Evolutionary conservation across 169 alveolate genomes (phyloP).

Genomic region (Babesia bovis): DNA sequence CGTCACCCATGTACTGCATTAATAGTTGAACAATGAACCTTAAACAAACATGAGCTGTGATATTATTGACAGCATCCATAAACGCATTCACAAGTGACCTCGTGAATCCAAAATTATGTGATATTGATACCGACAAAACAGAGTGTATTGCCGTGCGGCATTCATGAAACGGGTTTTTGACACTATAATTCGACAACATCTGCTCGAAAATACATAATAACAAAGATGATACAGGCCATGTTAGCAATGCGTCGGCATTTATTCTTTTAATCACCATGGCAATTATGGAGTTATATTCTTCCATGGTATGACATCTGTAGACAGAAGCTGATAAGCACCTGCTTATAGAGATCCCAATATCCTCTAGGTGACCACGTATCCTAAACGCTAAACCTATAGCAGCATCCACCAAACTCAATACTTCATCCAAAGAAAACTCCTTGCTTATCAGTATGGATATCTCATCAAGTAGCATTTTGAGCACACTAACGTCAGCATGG

Average conservation of each 20-base stretch:
- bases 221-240: neutral
- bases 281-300: constrained; percentile 8
- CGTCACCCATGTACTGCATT: neutral
- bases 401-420: constrained; percentile 14
- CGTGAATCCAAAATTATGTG: constrained; percentile 7
- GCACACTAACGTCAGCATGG: neutral
- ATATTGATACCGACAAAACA: neutral
- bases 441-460: neutral
- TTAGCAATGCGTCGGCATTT: neutral
- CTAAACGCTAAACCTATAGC: constrained; percentile 2
- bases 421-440: constrained; percentile 22
- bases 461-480: neutral
- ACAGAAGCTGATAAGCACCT: neutral
- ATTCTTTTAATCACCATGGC: constrained; percentile 12
- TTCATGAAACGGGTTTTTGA: constrained; percentile 6
- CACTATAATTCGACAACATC: constrained; percentile 13
- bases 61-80: neutral
- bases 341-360: neutral
- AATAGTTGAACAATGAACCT: constrained; percentile 10
- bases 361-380: neutral
- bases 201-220: constrained; percentile 21
- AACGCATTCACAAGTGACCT: constrained; percentile 15
- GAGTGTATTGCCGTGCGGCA: neutral
- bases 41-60: constrained; percentile 6
- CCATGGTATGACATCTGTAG: constrained; percentile 8